These are phyloP conservation scores for Xylaria palmicola DNA, from an alignment of 495 filamentous ascomycete genomes.

Conservation along the genomic window DNA sequence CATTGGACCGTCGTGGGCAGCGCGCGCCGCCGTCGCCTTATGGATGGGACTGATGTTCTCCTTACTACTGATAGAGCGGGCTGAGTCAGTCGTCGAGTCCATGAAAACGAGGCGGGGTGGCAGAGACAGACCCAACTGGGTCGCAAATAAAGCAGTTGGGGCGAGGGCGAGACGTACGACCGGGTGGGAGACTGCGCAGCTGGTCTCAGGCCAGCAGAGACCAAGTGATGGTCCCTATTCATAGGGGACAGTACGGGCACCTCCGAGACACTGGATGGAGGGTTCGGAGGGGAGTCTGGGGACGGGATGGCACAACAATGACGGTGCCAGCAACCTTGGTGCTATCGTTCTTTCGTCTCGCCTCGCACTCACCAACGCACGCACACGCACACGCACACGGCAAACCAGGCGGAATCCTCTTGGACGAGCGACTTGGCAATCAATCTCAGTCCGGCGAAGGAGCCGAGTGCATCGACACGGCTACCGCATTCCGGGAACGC, in stretches of 20 bases:
- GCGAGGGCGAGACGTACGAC: slow-evolving; percentile 27
- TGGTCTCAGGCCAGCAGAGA: slow-evolving; percentile 56
- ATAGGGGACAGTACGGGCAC: slow-evolving; percentile 37
- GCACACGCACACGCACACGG: no score
- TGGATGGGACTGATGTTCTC: slow-evolving; percentile 43
- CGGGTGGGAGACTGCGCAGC: slow-evolving; percentile 51
- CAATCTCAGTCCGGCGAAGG: slow-evolving; percentile 54
- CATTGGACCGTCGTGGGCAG: slow-evolving; percentile 53
- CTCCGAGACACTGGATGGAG: slow-evolving; percentile 27
- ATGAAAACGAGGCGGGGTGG: slow-evolving; percentile 16
- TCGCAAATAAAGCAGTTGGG: background rate
- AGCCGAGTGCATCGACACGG: slow-evolving; percentile 49
- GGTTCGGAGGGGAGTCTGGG: slow-evolving; percentile 7
- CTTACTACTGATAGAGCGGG: slow-evolving; percentile 37
- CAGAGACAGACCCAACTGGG: background rate
- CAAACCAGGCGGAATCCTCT: background rate
- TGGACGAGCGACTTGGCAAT: slow-evolving; percentile 25
- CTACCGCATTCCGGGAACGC: slow-evolving; percentile 51
- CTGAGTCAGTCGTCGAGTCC: slow-evolving; percentile 15
- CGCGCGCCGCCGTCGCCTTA: slow-evolving; percentile 32
- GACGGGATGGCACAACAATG: slow-evolving; percentile 12
- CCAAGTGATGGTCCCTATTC: slow-evolving; percentile 51
- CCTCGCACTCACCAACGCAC: no score
- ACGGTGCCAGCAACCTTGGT: background rate
- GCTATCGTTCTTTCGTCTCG: background rate